phyloP scores from a whole-genome alignment of 306 rosid genomes.

The Dalbergia cultrata region DNA sequence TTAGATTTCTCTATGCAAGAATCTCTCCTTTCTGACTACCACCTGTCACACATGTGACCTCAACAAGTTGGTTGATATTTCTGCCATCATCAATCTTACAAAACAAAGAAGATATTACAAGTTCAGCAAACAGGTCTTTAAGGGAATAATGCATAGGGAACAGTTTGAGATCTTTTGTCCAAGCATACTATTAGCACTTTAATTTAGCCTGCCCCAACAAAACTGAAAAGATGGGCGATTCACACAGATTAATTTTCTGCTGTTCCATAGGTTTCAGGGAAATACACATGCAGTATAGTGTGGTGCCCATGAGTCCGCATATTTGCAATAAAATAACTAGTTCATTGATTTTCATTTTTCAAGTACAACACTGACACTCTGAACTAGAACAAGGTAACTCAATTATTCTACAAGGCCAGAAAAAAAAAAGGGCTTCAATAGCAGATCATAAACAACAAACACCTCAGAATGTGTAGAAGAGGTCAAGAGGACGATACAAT shows the following conservation, averaged over 20 bases:
- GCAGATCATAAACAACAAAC: slow-evolving; percentile 11
- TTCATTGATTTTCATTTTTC: slow-evolving; percentile 17
- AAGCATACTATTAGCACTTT: neutral
- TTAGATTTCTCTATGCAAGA: no score
- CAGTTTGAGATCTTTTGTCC: neutral
- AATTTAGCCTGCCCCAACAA: neutral
- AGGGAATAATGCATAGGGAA: neutral
- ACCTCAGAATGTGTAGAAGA: slow-evolving; percentile 31
- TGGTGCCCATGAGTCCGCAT: no score
- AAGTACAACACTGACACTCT: neutral
- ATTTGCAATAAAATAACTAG: neutral
- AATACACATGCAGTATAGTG: no score
- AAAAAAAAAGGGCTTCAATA: neutral
- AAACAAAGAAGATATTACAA: neutral
- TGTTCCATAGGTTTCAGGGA: no score
- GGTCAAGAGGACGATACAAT: slow-evolving; percentile 48
- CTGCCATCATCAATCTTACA: neutral
- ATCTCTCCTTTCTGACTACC: no score
- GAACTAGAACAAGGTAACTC: neutral
- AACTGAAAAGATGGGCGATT: neutral
- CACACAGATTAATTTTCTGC: neutral
- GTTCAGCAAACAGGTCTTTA: neutral
- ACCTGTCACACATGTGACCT: no score
- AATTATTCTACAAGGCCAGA: slow-evolving; percentile 28
- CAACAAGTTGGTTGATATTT: neutral